Percentiles rank a stretch among this genome's conserved stretches.
These are phyloP conservation scores for Paraurostyla sp. DNA, from an alignment of 73 alveolate genomes.

Conservation along the genomic window DNA sequence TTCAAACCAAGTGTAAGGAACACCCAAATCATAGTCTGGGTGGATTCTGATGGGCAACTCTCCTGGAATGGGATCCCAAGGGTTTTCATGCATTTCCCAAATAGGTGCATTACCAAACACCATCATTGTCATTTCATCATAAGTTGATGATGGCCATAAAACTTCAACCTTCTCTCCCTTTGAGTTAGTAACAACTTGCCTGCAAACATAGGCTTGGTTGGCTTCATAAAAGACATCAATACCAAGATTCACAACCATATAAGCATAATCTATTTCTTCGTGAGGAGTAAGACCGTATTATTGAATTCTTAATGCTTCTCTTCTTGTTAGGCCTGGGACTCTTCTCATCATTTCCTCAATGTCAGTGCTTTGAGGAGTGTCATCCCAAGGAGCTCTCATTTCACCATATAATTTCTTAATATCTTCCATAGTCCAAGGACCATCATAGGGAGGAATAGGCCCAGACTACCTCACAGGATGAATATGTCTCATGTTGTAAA, in stretches of 20 bases:
- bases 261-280: constrained; percentile 92
- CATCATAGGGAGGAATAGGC: constrained; percentile 95
- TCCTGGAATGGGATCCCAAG: constrained; percentile 96
- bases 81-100: constrained; percentile 89
- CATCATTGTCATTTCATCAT: constrained; percentile 88
- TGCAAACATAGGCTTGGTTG: constrained; percentile 87
- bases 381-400: constrained; percentile 84
- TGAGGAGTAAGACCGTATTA: constrained; percentile 90
- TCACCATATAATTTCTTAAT: constrained; percentile 79
- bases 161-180: constrained; percentile 96
- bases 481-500: constrained; percentile 91
- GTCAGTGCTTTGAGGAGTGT: constrained; percentile 83
- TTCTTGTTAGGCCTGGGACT: constrained; percentile 95
- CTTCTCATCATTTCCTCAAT: constrained; percentile 95
- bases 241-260: constrained; percentile 84
- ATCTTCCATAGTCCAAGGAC: constrained; percentile 95
- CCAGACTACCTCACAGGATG: constrained; percentile 95
- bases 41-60: constrained; percentile 89
- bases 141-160: constrained; percentile 89
- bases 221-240: constrained; percentile 89
- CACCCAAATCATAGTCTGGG: constrained; percentile 91
- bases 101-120: constrained; percentile 85
- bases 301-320: constrained; percentile 88
- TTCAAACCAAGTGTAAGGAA: constrained; percentile 95
- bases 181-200: constrained; percentile 93